Base-by-base conservation (phyloP, 768 basidiomycete species). In the Suillus decipiens region DNA sequence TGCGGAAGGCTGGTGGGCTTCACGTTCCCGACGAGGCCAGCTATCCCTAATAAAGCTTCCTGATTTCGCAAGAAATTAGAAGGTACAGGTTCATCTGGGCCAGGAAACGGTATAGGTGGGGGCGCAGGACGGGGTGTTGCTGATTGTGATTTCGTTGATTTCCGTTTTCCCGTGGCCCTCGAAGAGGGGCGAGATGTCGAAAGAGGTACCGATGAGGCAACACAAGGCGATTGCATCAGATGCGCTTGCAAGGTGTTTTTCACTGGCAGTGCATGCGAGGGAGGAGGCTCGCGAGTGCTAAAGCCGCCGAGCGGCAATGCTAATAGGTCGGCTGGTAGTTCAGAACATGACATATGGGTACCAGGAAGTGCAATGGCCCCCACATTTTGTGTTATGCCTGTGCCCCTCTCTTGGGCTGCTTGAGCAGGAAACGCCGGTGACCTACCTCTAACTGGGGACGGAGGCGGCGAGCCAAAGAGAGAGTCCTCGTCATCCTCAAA, bases 281-380 rank as follows among this genome's bases (percentile, higher is more conserved):
- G 78, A 72, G 79, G 64, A 78, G 71, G 76, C 78, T 63, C 66
- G 45, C 50, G 68, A 69, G 68, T 69, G 77, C 77, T 71, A 73
- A 73, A 75, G 70, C 76, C 59, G 61, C 59, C 81, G 78, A 81
- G 78, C 76, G 83, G 82, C 79, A 82, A 83, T 81, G 86, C 90
- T 91, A 88, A 77, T 86, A 88, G 86, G 81, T 86, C 79, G 81
- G 88, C 83, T 79, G 90, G 84, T 79, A 88, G 83, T 92, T 93
- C 89, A 92, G 89, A 89, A 90, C 81, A 82, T 77, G 80, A 76
- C 74, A 75, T 82, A 81, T 89, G 91, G 90, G 90, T 90, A 86
- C 91, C 92, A 92, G 90, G 90, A 91, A 93, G 92, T 93, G 92
- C 92, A 93, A 92, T 92, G 90, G 91, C 89, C 91, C 90, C 91